A percentile compares a stretch with the other conserved stretches of the same genome.
Conservation (phyloP, 129 eudicot genomes). For the Escallonia rubra region DNA sequence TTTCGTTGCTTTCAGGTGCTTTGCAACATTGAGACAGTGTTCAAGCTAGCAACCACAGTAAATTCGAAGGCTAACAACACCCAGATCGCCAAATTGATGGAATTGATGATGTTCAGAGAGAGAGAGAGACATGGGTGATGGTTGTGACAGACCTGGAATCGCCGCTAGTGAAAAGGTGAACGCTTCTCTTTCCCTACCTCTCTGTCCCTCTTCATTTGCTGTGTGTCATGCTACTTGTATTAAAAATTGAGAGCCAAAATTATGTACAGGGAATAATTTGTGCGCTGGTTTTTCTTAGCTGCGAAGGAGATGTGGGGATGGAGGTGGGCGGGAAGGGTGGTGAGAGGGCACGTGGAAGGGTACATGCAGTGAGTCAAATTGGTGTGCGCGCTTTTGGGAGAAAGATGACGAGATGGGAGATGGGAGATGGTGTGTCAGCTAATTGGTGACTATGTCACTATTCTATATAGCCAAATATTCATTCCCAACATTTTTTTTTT, state of each 20-base stretch:
- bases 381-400: neutral
- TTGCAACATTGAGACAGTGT: neutral
- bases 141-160: neutral
- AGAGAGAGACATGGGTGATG: neutral
- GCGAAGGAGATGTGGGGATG: neutral
- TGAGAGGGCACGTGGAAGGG: constrained; percentile 13
- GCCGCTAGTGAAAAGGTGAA: no score
- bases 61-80: no score
- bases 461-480: no score
- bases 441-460: no score
- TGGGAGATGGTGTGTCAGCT: no score
- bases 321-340: neutral
- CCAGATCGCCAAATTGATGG: neutral
- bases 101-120: neutral
- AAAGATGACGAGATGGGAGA: neutral
- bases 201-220: neutral
- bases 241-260: no score
- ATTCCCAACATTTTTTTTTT: no score
- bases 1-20: neutral
- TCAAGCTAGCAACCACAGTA: neutral
- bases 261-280: neutral
- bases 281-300: neutral
- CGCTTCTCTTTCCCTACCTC: no score
- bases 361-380: constrained; percentile 9
- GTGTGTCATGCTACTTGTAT: neutral